Evolutionary conservation across 2,329 filamentous ascomycete species (phyloP), one percentile per base, ranked within the genome.

Genomic region (Pseudodiploospora longispora): DNA sequence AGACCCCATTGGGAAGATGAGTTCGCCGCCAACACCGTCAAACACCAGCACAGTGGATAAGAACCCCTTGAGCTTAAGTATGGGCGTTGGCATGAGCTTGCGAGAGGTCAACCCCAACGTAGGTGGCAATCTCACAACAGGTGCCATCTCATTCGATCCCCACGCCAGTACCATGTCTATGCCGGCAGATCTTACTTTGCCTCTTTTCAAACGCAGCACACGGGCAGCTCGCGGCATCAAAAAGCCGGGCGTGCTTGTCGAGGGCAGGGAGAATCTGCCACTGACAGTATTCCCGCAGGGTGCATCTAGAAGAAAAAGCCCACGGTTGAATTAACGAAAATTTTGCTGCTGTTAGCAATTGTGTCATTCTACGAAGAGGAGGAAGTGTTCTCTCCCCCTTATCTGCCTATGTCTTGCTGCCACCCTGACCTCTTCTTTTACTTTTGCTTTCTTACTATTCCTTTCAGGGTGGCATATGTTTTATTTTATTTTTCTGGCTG

Each of bases 81-180:
- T 19, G 19, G 19, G 19, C 19, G 19, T 19, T 19, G 62, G 61
- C 47, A 67, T 62, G 59, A 75, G 73, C 50, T 67, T 80, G 38
- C 71, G 75, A 35, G 76, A 80, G 56, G 67, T 80, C 32, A 73
- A 78, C 56, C 74, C 74, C 31, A 75, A 74, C 51, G 58, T 72
- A 28, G 66, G 67, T 47, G 52, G 55, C n/a, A 71, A 64, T 50
- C 46, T 68, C 45, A 62, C 64, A n/a, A 61, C 63, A 10, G 59
- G 57, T 19, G 53, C 58, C 6, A 54, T 62, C 28, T 50, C 55
- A 44, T 71, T 74, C 46, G 71, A 76, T 38, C 60, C 69, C 1
- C 60, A 64, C 8, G 58, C 63, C 7, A 72, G 66, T 56, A 63
- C 62, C 37, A 61, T 66, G 50, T 67, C 69, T 27, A 59, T 66